Percentiles rank a stretch among this genome's conserved stretches.
Conservation (phyloP, 1,139 yeast species). For the Yamadazyma diddensiae region DNA sequence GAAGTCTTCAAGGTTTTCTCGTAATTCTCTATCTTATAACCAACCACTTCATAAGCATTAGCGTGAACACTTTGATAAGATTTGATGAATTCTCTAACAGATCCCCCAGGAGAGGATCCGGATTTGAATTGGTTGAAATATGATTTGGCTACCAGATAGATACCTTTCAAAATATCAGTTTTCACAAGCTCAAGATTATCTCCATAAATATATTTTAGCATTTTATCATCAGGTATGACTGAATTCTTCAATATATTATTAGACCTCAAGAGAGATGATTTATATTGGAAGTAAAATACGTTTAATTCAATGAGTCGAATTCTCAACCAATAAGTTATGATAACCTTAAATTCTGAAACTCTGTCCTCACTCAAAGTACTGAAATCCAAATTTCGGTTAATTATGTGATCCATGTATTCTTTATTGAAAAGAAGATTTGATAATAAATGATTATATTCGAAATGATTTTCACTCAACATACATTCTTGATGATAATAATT, state of each 20-base stretch:
- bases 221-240: constrained; percentile 24
- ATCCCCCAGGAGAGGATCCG: constrained; percentile 8
- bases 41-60: constrained; percentile 1
- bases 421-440: constrained; percentile 26
- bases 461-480: constrained; percentile 25
- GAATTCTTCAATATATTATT: constrained; percentile 23
- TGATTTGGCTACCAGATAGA: constrained; percentile 21
- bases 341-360: constrained; percentile 17
- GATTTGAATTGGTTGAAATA: constrained; percentile 22
- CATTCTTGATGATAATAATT: constrained; percentile 22
- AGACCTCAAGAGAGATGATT: constrained; percentile 30
- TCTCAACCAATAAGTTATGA: constrained; percentile 30
- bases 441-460: constrained; percentile 31
- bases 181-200: constrained; percentile 12
- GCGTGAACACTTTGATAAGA: constrained; percentile 12
- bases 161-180: constrained; percentile 14
- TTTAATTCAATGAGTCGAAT: constrained; percentile 29
- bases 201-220: constrained; percentile 17
- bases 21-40: constrained; percentile 2
- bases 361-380: constrained; percentile 4
- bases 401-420: constrained; percentile 21
- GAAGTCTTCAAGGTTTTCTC: constrained; percentile 3
- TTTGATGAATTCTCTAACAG: constrained; percentile 13
- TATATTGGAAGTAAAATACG: constrained; percentile 29
- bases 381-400: constrained; percentile 8